phyloP scores from a whole-genome alignment of 768 basidiomycete species.

The Daedaleopsis nitida region DNA sequence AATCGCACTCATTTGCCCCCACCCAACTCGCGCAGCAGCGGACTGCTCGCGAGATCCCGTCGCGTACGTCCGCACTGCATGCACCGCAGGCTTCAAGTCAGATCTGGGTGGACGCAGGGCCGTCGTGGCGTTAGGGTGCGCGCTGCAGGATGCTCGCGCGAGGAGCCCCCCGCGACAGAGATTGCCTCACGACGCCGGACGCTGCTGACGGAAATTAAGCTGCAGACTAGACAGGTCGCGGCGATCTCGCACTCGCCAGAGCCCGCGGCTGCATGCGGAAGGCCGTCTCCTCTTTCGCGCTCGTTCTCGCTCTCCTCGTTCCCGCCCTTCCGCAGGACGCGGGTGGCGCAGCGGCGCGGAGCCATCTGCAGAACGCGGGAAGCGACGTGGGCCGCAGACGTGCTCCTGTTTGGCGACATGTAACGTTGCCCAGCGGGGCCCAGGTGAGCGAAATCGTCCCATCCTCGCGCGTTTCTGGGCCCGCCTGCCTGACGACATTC shows the following conservation, averaged over 20 bases:
- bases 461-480: slow-evolving; percentile 1
- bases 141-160: not conserved
- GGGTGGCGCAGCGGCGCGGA: not conserved
- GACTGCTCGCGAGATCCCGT: too few species aligned
- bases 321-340: not conserved
- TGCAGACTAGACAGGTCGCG: slow-evolving; percentile 1
- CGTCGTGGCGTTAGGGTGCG: slow-evolving; percentile 20
- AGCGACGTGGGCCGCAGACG: not conserved
- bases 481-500: not conserved
- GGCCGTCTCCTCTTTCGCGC: not conserved
- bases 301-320: not conserved
- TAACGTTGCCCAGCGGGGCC: not conserved
- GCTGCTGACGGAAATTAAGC: slow-evolving; percentile 16
- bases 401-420: slow-evolving; percentile 15
- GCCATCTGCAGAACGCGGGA: slow-evolving; percentile 6
- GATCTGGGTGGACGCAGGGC: not conserved
- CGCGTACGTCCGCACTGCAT: too few species aligned
- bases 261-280: not conserved
- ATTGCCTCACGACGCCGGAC: slow-evolving; percentile 5
- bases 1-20: too few species aligned
- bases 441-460: slow-evolving; percentile 9
- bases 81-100: too few species aligned
- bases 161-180: not conserved
- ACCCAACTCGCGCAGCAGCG: not conserved
- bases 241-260: not conserved